Percentiles rank a stretch among this genome's conserved stretches.
Evolutionary conservation across 805 yeast species (phyloP).

Genomic region (Wickerhamiella vanderwaltii): DNA sequence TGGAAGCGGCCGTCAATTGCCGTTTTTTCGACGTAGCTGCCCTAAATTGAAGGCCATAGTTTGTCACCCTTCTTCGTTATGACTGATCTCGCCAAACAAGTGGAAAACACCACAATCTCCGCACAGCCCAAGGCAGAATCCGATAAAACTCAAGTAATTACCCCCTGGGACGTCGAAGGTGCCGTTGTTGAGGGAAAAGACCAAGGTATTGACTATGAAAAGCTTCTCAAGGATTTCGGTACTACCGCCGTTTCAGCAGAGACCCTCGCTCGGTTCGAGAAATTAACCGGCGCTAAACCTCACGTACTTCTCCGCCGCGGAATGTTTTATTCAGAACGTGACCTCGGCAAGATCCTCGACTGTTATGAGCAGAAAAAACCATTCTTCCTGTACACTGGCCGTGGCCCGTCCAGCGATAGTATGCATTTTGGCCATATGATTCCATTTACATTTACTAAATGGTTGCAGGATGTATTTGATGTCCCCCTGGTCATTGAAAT

Average conservation of each 20-base stretch:
- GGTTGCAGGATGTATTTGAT: conserved; percentile 97
- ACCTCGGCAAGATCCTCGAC: conserved; percentile 53
- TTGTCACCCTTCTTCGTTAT: too few species aligned
- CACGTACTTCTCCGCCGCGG: conserved; percentile 87
- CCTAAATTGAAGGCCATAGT: too few species aligned
- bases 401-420: conserved; percentile 91
- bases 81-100: too few species aligned
- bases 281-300: conserved; percentile 80
- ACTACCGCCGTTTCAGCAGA: conserved; percentile 60
- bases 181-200: conserved; percentile 90
- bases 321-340: conserved; percentile 79
- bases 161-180: conserved; percentile 99
- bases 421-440: conserved; percentile 97
- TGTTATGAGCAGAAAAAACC: conserved; percentile 90
- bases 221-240: conserved; percentile 77
- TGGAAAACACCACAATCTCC: too few species aligned
- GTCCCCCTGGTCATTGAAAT: conserved; percentile 86
- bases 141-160: conserved; percentile 40
- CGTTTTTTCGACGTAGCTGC: too few species aligned
- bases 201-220: conserved; percentile 87
- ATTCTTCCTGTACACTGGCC: conserved; percentile 89
- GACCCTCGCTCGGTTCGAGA: conserved; percentile 59
- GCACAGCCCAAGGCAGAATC: too few species aligned
- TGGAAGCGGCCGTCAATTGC: too few species aligned
- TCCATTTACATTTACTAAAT: conserved; percentile 89